Conservation (phyloP, 306 rosid species). For the Acacia crassicarpa region DNA sequence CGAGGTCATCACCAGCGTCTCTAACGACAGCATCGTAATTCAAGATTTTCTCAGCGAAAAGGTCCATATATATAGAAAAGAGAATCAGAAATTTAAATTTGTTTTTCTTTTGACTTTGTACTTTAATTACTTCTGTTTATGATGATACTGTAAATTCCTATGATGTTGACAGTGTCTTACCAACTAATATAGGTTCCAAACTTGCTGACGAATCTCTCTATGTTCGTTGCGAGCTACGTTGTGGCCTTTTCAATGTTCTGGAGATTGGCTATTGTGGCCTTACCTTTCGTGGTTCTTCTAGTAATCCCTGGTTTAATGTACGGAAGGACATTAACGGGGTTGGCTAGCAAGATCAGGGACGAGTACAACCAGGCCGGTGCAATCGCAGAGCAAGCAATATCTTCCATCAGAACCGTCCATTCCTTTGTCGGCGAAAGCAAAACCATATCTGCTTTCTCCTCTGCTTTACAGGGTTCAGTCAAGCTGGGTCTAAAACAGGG, state of each 20-base stretch:
- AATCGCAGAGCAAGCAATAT: slow-evolving; percentile 82
- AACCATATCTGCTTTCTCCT: slow-evolving; percentile 64
- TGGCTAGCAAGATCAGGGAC: slow-evolving; percentile 64
- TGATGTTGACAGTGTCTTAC: not conserved
- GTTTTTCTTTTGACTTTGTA: not conserved
- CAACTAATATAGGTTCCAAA: slow-evolving; percentile 61
- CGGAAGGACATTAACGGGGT: slow-evolving; percentile 71
- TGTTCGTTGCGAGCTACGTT: slow-evolving; percentile 75
- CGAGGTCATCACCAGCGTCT: slow-evolving; percentile 83
- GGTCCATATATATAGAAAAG: slow-evolving; percentile 36
- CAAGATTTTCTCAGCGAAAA: slow-evolving; percentile 89
- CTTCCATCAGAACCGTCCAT: slow-evolving; percentile 84
- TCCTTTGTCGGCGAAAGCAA: slow-evolving; percentile 82
- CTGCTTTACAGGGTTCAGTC: slow-evolving; percentile 65
- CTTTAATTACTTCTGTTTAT: not conserved
- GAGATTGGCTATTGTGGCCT: slow-evolving; percentile 76
- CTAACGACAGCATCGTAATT: slow-evolving; percentile 77
- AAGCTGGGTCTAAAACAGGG: slow-evolving; percentile 85
- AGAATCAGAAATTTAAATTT: not conserved
- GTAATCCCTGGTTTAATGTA: slow-evolving; percentile 85
- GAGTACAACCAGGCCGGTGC: slow-evolving; percentile 71
- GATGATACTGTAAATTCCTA: not conserved
- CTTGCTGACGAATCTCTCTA: slow-evolving; percentile 60
- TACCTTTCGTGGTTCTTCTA: slow-evolving; percentile 69
- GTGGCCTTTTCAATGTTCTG: slow-evolving; percentile 69